Percentiles rank a stretch among this genome's conserved stretches.
These are phyloP conservation scores for Aspergillus ochraceus DNA, from an alignment of 2,329 filamentous ascomycete genomes.

Conservation along the genomic window DNA sequence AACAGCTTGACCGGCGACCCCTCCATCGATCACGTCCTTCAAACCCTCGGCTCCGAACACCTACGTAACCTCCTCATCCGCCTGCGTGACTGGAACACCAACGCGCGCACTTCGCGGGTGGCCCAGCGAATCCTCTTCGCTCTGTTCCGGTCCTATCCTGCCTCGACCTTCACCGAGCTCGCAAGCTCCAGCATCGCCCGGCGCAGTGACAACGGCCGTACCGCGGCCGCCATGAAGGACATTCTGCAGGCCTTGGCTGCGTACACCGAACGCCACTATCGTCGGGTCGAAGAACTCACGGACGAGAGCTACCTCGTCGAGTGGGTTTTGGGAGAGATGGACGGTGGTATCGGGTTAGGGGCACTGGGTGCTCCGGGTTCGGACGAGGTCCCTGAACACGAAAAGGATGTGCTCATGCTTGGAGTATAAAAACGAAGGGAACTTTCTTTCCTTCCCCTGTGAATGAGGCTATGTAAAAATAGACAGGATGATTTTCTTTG, in stretches of 20 bases:
- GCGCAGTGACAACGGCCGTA: constrained; percentile 31
- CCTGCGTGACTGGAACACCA: constrained; percentile 95
- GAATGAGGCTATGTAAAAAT: constrained; percentile 22
- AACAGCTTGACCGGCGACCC: constrained; percentile 46
- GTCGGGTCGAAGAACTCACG: constrained; percentile 80
- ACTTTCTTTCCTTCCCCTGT: not conserved
- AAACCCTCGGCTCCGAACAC: constrained; percentile 77
- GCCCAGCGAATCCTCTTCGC: constrained; percentile 83
- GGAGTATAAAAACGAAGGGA: constrained; percentile 24
- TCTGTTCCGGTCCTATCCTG: constrained; percentile 77
- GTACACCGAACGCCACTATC: constrained; percentile 93
- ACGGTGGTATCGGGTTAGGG: constrained; percentile 58
- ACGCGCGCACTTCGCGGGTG: constrained; percentile 79
- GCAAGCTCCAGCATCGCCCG: constrained; percentile 43
- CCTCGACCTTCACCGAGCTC: constrained; percentile 71
- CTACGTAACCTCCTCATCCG: constrained; percentile 79
- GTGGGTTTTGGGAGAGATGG: constrained; percentile 93
- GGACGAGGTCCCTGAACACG: constrained; percentile 27
- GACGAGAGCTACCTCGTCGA: constrained; percentile 95
- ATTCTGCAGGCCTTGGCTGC: constrained; percentile 82
- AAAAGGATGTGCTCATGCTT: constrained; percentile 43
- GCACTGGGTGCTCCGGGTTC: constrained; percentile 26
- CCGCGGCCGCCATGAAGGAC: constrained; percentile 69
- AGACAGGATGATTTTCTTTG: constrained; percentile 15
- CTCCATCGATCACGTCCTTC: constrained; percentile 78